These are phyloP conservation scores for Xerocomus minutiporus DNA, from an alignment of 1,284 basidiomycete genomes.

Conservation along the genomic window DNA sequence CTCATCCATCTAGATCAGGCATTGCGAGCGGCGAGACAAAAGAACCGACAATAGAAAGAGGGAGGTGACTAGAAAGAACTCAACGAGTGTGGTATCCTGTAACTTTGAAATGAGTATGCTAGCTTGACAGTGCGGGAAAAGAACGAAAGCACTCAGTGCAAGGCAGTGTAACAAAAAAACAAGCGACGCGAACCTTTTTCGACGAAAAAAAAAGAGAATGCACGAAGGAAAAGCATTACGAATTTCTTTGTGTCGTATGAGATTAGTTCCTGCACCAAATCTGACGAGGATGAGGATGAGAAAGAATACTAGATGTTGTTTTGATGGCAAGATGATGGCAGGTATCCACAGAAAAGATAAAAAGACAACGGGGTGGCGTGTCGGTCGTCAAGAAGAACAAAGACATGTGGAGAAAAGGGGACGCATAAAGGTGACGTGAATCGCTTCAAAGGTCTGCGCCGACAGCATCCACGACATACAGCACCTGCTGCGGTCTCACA, in stretches of 20 bases:
- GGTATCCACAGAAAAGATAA: constrained; percentile 2
- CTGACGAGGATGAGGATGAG: constrained; percentile 2
- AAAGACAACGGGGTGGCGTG: constrained; percentile 3
- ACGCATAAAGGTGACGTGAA: neutral
- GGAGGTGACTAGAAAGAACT: neutral
- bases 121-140: constrained; percentile 1
- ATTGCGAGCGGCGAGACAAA: neutral
- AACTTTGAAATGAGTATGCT: constrained; percentile 3
- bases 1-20: neutral
- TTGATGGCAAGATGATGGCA: constrained; percentile 9
- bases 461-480: constrained; percentile 76
- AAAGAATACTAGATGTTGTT: constrained; percentile 11
- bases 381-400: constrained; percentile 11
- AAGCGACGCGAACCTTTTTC: constrained; percentile 9
- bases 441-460: constrained; percentile 37
- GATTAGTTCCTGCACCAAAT: constrained; percentile 24
- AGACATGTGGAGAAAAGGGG: neutral
- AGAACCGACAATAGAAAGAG: neutral
- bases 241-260: constrained; percentile 16
- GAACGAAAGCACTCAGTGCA: neutral
- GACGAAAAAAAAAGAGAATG: neutral
- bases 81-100: constrained; percentile 25
- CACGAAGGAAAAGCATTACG: constrained; percentile 15
- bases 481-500: constrained; percentile 74
- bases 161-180: neutral